Evolutionary conservation across 2,329 filamentous ascomycete genomes (phyloP), one percentile per base, ranked within the genome.

Genomic region (Neobulgaria alba): DNA sequence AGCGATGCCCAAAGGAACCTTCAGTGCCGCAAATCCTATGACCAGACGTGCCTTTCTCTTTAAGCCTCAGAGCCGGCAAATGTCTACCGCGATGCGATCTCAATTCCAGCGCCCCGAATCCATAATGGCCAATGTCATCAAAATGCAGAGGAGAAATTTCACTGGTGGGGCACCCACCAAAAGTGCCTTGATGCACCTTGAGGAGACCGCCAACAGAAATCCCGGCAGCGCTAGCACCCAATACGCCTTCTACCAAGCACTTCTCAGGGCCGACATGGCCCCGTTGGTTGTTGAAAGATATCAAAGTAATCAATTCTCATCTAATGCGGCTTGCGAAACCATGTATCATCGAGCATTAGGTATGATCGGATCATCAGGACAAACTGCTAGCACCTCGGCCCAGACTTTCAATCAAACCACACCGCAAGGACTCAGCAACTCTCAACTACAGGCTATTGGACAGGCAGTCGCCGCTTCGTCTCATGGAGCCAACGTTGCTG

Each of bases 121-220:
- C 45, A 5, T 43, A 43, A 15, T 47, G 8, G 19, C 33, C 18
- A 19, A n/a, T n/a, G 15, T 3, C 8, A 8, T 19, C 3, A 35
- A 35, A n/a, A 10, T 19, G n/a, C 33, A 35, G 18, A 16, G 33
- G 19, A 35, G 33, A 21, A 20, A 5, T 9, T 17, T 34, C 16
- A 10, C 3, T 10, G 5, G 57, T 39, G 50, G 53, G 15, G 47
- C 42, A 17, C 46, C 48, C 8, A 54, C 77, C 33, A 69, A 73
- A 45, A 78, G 72, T 48, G 69, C 90, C 42, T 75, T 98, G 23
- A 87, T 88, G 23, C 84, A 86, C 51, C 75, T 89, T 53, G 92
- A 98, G 65, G 83, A 89, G 61, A 83, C 85, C 17, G 93, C 92
- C 29, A 98, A 96, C 65, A 84, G 87, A 63, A 94, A 95, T 56